Evolutionary conservation across 2,329 filamentous ascomycete genomes (phyloP).

Genomic region (Pyrenophora graminea): DNA sequence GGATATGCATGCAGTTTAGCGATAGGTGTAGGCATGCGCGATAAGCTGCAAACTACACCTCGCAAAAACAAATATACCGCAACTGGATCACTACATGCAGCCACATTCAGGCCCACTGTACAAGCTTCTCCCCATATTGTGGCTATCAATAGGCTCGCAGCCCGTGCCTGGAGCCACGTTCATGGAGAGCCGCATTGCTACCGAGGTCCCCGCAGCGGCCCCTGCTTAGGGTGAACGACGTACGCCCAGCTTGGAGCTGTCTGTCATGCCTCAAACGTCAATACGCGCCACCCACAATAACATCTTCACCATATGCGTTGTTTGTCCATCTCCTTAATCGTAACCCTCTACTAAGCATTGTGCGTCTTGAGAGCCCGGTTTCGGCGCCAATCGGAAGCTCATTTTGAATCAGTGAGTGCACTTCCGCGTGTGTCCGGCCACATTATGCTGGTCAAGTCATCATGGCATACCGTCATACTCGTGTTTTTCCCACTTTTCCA

Average conservation of each 20-base stretch:
- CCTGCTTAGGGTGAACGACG: slow-evolving; percentile 11
- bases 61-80: too few species aligned
- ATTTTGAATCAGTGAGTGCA: slow-evolving; percentile 23
- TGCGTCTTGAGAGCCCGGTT: background rate
- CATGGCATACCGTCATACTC: slow-evolving; percentile 31
- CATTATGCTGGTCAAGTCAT: slow-evolving; percentile 21
- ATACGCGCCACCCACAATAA: slow-evolving; percentile 11
- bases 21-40: too few species aligned
- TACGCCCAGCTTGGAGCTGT: slow-evolving; percentile 12
- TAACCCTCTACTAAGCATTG: background rate
- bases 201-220: slow-evolving; percentile 9
- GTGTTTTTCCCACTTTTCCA: slow-evolving; percentile 20
- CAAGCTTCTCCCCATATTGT: background rate
- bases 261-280: slow-evolving; percentile 12
- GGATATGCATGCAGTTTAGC: too few species aligned
- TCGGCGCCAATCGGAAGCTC: slow-evolving; percentile 3
- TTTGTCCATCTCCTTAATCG: slow-evolving; percentile 1
- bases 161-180: slow-evolving; percentile 11
- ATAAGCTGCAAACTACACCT: too few species aligned
- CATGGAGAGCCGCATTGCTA: slow-evolving; percentile 14
- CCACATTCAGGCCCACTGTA: background rate
- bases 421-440: slow-evolving; percentile 29
- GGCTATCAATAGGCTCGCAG: slow-evolving; percentile 4
- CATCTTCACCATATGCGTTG: background rate
- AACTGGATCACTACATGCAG: background rate